Base-by-base conservation (phyloP, 169 alveolate genomes). In the Eimeria falciformis region DNA sequence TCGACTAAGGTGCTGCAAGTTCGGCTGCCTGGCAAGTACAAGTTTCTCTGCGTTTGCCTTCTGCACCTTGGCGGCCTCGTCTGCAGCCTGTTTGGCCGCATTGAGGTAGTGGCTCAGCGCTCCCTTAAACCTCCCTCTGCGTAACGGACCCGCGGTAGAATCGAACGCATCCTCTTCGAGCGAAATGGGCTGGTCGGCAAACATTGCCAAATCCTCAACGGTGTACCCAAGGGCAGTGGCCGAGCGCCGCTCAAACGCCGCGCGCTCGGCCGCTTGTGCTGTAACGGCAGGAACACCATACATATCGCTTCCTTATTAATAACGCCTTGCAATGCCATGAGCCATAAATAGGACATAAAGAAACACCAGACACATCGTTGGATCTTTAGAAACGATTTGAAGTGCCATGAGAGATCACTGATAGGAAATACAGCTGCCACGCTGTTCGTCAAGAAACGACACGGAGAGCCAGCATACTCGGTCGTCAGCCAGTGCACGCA, bases 61-160 rank as follows among this genome's bases (percentile, higher is more conserved):
- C 23, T 45, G 66, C 46, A 58, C 65, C 50, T 77, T 89, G 65
- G 37, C 43, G 21, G 89, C 81, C 29, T 82, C 83, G 27, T 89
- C 93, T 37, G 93, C 86, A 6, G 93, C 93, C 73, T 89, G 93
- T 46, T 78, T 89, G 25, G 93, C 93, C 2, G 93, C 93, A 56
- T 89, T 89, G 33, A 89, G 73, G 45, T 89, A 89, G n/a, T 66
- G 82, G 4, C 78, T 56, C 40, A 89, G 73, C 11, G 84, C 83
- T n/a, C 62, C 46, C 45, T 45, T 27, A 27, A 2, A 7, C 2
- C 17, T 53, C 0, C 4, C 71, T 14, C 33, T 71, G 45, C 83
- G 79, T 53, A 53, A 17, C 65, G 65, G 65, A 53, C 65, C 65
- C 17, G 65, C 65, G n/a, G n/a, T 21, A 53, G 65, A 53, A 17